Base-by-base conservation (phyloP, 257 asterid genomes). In the Mitragyna speciosa region DNA sequence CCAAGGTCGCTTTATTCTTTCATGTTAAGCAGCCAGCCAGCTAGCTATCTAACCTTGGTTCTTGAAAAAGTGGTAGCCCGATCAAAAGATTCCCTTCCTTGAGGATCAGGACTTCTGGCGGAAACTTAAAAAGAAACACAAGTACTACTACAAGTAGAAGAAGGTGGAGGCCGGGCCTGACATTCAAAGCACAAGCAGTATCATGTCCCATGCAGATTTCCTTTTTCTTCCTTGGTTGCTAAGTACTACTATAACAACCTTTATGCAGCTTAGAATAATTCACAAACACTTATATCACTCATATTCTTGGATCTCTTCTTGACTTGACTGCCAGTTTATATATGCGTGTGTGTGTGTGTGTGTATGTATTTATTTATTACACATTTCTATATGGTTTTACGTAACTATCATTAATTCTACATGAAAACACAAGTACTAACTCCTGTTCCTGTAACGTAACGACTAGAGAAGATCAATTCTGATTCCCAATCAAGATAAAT, bases 51-150 rank as follows among this genome's bases (percentile, higher is more conserved):
- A 1, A 19, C 77, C 80, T 91, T 81, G 92, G 81, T 83, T 83
- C 84, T 79, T 77, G 80, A 86, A 80, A 91, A 90, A 89, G 93
- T 80, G 51, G 76, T 54, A 16, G 11, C 69, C 61, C 68, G 51
- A 71, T 51, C 76, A 76, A 48, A 86, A 90, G 90, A 89, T 90
- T 89, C 93, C 81, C 86, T 87, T 69, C 87, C 82, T 87, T 36
- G 72, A 51, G 58, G 69, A 79, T 72, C 48, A 71, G 65, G 71
- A 76, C 31, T 79, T 79, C 71, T 36, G 33, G 47, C 79, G 39
- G 22, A 43, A 73, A 75, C 39, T 56, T 20, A 12, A 63, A 30
- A 30, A 71, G 56, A 22, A 16, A n/a, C n/a, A 26, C 19, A 48
- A 47, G 66, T 68, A 30, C 6, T 33, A 47, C 22, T 28, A 17